Evolutionary conservation across 768 basidiomycete genomes (phyloP).

Genomic region (Suillus lakei): DNA sequence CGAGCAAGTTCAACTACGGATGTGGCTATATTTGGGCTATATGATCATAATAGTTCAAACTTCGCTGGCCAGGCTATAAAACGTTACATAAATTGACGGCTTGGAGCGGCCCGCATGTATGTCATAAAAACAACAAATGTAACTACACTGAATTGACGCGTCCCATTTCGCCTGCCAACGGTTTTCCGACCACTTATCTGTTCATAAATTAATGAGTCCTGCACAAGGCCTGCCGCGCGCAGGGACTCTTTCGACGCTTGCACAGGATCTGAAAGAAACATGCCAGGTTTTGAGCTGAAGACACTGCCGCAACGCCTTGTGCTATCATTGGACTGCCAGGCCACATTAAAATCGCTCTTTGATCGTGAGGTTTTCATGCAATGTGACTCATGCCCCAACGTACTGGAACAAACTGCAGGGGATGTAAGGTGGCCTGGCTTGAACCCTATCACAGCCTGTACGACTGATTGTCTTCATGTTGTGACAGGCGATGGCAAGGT

Average conservation of each 20-base stretch:
- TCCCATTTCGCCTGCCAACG: neutral
- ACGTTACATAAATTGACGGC: neutral
- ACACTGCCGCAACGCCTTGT: neutral
- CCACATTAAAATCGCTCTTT: neutral
- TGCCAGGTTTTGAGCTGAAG: neutral
- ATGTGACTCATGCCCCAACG: neutral
- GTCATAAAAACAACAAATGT: neutral
- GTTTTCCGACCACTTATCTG: neutral
- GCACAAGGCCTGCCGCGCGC: neutral
- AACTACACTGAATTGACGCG: neutral
- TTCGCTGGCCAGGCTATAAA: neutral
- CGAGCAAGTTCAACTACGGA: neutral
- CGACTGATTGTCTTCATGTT: neutral
- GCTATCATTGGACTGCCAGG: neutral
- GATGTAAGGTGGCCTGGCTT: neutral
- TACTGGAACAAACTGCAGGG: neutral
- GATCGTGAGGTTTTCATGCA: neutral
- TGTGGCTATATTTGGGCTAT: no score
- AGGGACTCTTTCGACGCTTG: neutral
- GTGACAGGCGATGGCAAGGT: neutral
- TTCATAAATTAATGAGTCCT: neutral
- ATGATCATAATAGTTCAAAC: neutral
- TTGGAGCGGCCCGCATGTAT: no score
- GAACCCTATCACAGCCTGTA: neutral
- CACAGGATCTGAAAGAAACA: neutral